Evolutionary conservation across 2,329 filamentous ascomycete species (phyloP), one percentile per base, ranked within the genome.

Genomic region (Macrophomina tecta): DNA sequence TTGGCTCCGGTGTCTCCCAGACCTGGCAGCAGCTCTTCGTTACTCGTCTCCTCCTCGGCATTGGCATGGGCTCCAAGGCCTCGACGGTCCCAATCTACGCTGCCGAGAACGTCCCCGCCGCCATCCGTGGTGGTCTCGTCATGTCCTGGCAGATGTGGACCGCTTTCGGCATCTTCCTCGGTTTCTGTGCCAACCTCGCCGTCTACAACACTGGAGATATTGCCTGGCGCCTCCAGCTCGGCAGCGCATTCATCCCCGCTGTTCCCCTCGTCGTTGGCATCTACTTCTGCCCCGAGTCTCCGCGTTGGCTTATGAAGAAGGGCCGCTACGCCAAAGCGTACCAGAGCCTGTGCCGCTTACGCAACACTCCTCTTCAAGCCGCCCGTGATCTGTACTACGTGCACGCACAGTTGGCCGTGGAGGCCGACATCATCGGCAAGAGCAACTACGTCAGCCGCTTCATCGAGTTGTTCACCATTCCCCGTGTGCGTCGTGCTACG

Each of bases 401-500:
- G 30, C 75, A 81, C 64, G 74, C 74, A 16, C 74, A 79, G 55
- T 73, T 81, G 14, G 69, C 72, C 5, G 71, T 77, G 51, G 77
- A 79, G 65, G 74, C 77, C 16, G 68, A 75, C 0, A 67, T 80
- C 42, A 67, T 78, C 45, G 73, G 74, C 53, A 76, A 76, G 63
- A 74, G 72, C 69, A 81, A 78, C 68, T 74, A 81, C 65, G 77
- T 81, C 69, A 79, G 73, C 1, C 76, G 79, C 46, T 80, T 81
- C 69, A 45, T 84, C 45, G 86, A 92, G 73, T 75, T 87, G 0
- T 90, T 92, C 73, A 90, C 87, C 11, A 85, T 92, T 66, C 89
- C 90, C 1, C 86, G 90, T 55, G 82, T 91, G 11, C 86, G 89
- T 14, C 85, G 90, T 48, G 93, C 93, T 2, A 94, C 89, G 3